Percentiles rank a stretch among this genome's conserved stretches.
Conservation (phyloP, 1,284 basidiomycete genomes). For the Coriolopsis trogii region DNA sequence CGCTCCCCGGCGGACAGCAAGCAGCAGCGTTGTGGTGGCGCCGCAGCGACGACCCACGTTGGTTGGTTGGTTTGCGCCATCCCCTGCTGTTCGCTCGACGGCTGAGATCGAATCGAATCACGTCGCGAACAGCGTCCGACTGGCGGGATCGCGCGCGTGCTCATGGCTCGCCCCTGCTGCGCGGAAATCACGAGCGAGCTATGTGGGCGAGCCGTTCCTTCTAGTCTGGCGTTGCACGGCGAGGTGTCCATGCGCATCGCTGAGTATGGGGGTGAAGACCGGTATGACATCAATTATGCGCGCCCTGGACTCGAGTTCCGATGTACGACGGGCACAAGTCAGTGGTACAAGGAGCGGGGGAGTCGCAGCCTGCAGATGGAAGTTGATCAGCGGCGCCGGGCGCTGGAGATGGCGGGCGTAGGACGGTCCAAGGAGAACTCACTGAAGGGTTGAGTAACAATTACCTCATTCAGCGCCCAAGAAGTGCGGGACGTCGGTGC, state of each 20-base stretch:
- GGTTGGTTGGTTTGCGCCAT: no score
- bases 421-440: background rate
- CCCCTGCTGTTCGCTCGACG: no score
- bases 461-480: background rate
- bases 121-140: background rate
- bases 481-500: background rate
- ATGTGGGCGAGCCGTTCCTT: background rate
- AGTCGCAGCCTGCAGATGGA: background rate
- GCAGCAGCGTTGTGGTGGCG: background rate
- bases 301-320: background rate
- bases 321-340: background rate
- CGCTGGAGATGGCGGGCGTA: background rate
- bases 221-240: background rate
- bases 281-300: background rate
- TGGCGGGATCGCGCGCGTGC: background rate
- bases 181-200: background rate
- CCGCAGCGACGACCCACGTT: background rate
- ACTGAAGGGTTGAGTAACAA: background rate
- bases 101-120: background rate
- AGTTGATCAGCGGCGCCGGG: background rate
- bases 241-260: no score
- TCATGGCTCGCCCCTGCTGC: background rate
- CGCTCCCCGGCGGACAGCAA: background rate
- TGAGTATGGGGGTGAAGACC: no score
- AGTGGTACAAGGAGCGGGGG: background rate